Percentiles rank a stretch among this genome's conserved stretches.
Conservation (phyloP, 441 rosid species). For the Corymbia calophylla region DNA sequence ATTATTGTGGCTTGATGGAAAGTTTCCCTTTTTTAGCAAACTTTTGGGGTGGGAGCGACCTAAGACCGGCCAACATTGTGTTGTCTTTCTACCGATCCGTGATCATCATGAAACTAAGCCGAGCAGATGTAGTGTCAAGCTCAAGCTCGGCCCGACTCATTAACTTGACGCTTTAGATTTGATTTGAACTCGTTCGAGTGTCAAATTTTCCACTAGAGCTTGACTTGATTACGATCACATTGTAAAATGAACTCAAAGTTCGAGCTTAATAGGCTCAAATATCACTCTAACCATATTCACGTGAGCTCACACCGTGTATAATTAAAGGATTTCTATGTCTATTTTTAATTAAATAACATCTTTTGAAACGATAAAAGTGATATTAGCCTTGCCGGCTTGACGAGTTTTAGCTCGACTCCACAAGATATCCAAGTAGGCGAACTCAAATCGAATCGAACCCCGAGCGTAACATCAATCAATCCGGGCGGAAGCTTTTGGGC, state of each 20-base stretch:
- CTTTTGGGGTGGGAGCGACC: accelerated
- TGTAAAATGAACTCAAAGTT: neutral
- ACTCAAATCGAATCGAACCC: neutral
- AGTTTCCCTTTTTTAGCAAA: neutral
- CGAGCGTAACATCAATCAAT: neutral
- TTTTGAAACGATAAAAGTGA: neutral
- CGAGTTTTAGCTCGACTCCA: neutral
- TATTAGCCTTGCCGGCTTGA: neutral
- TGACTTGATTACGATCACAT: neutral
- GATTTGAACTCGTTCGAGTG: neutral
- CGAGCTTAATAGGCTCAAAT: neutral
- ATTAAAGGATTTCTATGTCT: neutral
- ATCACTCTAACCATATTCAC: neutral
- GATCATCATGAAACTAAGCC: neutral
- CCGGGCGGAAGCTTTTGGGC: neutral
- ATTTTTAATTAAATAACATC: neutral
- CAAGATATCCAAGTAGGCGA: neutral
- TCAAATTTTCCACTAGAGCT: neutral
- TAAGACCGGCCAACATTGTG: neutral
- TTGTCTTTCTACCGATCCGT: neutral
- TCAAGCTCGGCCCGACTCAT: neutral
- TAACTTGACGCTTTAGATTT: neutral
- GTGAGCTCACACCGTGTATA: neutral
- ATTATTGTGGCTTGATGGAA: too few relatives aligned
- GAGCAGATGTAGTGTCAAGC: neutral